Percentiles rank a stretch among this genome's conserved stretches.
Evolutionary conservation across 2,329 filamentous ascomycete genomes (phyloP).

Genomic region (Talaromyces sp.): DNA sequence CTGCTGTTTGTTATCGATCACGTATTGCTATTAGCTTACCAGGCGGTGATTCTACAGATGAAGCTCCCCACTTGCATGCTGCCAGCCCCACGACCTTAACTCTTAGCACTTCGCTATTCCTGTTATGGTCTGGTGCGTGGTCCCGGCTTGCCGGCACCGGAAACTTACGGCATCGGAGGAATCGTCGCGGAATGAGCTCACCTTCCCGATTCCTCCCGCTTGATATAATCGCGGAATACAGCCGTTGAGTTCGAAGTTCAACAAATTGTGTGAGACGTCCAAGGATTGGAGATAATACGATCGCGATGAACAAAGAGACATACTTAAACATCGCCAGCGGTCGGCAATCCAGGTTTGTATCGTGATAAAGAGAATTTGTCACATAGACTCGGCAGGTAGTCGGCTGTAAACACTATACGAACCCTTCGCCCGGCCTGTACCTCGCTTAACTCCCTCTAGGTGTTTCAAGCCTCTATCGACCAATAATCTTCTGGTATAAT

Average conservation of each 20-base stretch:
- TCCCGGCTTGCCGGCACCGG: slow-evolving; percentile 9
- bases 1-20: neutral
- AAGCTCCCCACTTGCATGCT: slow-evolving; percentile 12
- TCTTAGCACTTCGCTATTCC: neutral
- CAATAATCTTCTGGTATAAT: neutral
- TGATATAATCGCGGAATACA: neutral
- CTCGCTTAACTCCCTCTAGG: neutral
- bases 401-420: neutral
- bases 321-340: neutral
- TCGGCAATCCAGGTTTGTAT: neutral
- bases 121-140: neutral
- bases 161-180: slow-evolving; percentile 6
- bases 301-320: neutral
- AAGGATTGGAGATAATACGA: neutral
- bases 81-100: slow-evolving; percentile 13
- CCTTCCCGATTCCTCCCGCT: slow-evolving; percentile 4
- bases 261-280: neutral
- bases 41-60: slow-evolving; percentile 3
- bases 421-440: neutral
- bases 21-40: slow-evolving; percentile 1
- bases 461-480: neutral
- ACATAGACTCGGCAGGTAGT: neutral
- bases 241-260: neutral
- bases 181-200: neutral
- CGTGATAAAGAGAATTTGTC: neutral